Base-by-base conservation (phyloP, 2,329 filamentous ascomycete genomes). In the Amylocarpus encephaloides region DNA sequence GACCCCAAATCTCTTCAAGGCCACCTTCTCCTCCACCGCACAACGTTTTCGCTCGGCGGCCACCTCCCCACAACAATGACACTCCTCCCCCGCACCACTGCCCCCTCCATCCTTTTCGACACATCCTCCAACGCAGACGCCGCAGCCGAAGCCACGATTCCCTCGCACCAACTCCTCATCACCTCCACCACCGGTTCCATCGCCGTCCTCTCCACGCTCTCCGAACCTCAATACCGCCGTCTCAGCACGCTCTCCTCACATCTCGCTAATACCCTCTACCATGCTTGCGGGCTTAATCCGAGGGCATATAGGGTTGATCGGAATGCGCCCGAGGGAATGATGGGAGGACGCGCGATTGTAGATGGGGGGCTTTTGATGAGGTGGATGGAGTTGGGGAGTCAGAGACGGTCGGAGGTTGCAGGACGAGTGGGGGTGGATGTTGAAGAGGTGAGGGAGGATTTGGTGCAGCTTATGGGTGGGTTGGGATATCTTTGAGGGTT, bases 1-100 rank as follows among this genome's bases (percentile, higher is more conserved):
- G 91, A 97, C 65, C 92, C 92, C 13, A 94, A 95, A 72, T 94
- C 90, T 6, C 81, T 95, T 32, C 87, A 92, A 50, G 93, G 93
- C 43, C 86, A 91, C 62, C 80, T 91, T 36, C 79, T 98, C 19
- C 78, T 98, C 6, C 88, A 92, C 68, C 83, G 88, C 52, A 88
- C 87, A 47, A 88, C 89, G 51, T 97, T 98, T 71, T 85, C 91
- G 65, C 83, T 88, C 0, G 90, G 88, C 34, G 81, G 80, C 15
- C 88, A 95, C 67, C 78, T 85, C 56, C 82, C 87, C 0, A 85
- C 86, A 0, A 79, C 78, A 34, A 85, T 90, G 59, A 82, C 85
- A 16, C 79, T 96, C 43, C 76, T 97, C 32, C 86, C 88, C 1
- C 83, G 83, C 13, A 81, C 80, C 3, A 68, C 79, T 44, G 71